phyloP scores from a whole-genome alignment of 2,329 filamentous ascomycete species.

The Helicocarpus griseus region DNA sequence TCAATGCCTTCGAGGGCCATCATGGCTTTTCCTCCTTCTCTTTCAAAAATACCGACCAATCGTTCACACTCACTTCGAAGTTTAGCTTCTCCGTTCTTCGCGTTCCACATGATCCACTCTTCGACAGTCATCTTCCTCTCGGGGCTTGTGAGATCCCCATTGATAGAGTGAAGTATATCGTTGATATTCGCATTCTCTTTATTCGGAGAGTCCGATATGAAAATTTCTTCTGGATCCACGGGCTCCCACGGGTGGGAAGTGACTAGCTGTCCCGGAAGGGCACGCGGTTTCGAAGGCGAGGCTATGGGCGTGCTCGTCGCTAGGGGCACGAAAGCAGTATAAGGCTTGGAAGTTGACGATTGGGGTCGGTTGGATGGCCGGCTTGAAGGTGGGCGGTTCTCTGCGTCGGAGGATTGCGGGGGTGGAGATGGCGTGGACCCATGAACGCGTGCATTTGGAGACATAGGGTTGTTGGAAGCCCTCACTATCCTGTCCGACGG shows the following conservation, averaged over 20 bases:
- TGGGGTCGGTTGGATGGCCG: constrained; percentile 41
- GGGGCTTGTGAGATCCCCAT: constrained; percentile 55
- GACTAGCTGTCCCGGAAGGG: constrained; percentile 41
- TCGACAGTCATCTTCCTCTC: constrained; percentile 90
- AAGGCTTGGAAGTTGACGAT: constrained; percentile 25
- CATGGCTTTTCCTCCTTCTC: constrained; percentile 70
- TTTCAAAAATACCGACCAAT: constrained; percentile 74
- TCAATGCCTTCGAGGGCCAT: constrained; percentile 64
- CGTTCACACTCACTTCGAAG: constrained; percentile 73
- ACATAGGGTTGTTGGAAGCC: neutral
- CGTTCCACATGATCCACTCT: constrained; percentile 81
- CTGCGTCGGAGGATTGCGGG: constrained; percentile 67
- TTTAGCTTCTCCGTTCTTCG: constrained; percentile 66
- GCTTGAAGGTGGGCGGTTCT: constrained; percentile 67
- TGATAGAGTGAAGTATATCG: constrained; percentile 42
- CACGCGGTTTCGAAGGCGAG: constrained; percentile 55
- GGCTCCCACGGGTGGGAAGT: constrained; percentile 57
- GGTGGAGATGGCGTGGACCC: constrained; percentile 52
- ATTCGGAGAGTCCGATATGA: constrained; percentile 25
- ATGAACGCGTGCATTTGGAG: constrained; percentile 25
- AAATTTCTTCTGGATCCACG: constrained; percentile 63
- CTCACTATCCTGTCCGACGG: neutral
- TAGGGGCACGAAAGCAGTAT: constrained; percentile 32
- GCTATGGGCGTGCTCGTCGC: constrained; percentile 31
- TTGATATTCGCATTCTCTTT: constrained; percentile 43